Evolutionary conservation across 805 yeast species (phyloP).

Genomic region (Wickerhamomyces chaumierensis): DNA sequence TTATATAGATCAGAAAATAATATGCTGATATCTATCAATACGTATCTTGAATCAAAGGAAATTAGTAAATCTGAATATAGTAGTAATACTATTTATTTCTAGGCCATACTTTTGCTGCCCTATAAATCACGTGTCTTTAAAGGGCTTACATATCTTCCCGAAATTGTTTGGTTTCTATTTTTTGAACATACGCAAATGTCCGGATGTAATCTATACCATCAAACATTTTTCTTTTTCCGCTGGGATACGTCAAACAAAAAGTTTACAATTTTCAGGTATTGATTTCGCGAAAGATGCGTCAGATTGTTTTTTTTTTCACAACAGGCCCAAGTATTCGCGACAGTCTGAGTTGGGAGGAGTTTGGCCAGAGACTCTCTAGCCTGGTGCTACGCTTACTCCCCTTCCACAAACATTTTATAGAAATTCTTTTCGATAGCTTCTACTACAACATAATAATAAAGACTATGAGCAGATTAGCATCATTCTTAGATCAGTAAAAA

Average conservation of each 20-base stretch:
- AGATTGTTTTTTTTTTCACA: neutral
- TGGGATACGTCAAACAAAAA: neutral
- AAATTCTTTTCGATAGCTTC: neutral
- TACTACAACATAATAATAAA: neutral
- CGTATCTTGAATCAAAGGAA: no score
- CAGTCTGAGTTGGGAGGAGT: neutral
- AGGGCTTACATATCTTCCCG: neutral
- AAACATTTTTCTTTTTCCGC: no score
- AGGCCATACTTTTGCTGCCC: no score
- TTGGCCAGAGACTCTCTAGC: neutral
- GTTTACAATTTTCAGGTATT: no score
- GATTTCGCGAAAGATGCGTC: neutral
- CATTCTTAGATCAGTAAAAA: slow-evolving; percentile 14
- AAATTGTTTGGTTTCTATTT: neutral
- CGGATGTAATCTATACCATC: neutral
- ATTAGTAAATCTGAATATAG: no score
- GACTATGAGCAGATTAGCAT: neutral
- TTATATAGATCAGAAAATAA: slow-evolving; percentile 4
- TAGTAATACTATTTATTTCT: no score
- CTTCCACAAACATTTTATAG: neutral
- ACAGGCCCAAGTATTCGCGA: neutral
- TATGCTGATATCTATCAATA: neutral
- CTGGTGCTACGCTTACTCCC: neutral
- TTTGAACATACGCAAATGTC: neutral
- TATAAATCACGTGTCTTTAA: neutral